These are phyloP conservation scores for Besnoitia besnoiti DNA, from an alignment of 169 alveolate genomes.

Conservation along the genomic window DNA sequence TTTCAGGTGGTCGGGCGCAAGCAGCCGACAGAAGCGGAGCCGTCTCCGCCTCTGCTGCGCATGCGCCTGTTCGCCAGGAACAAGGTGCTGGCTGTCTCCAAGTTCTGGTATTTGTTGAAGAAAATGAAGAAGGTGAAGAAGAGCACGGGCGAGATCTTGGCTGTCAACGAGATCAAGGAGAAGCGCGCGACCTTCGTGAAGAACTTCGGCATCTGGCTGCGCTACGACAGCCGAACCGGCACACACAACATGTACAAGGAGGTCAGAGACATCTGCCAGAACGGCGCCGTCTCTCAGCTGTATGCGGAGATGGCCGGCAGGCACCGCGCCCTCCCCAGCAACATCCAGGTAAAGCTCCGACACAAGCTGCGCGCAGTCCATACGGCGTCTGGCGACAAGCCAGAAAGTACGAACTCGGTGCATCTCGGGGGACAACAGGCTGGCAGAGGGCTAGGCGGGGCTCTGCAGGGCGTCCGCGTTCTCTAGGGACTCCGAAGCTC, in stretches of 20 bases:
- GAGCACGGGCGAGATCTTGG: slow-evolving; percentile 96
- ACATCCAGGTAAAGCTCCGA: slow-evolving; percentile 74
- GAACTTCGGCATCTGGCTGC: slow-evolving; percentile 97
- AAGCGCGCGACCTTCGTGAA: slow-evolving; percentile 90
- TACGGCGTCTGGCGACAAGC: too few species aligned
- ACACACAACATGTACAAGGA: slow-evolving; percentile 99
- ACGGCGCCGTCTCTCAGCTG: slow-evolving; percentile 97
- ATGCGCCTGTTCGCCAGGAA: slow-evolving; percentile 98
- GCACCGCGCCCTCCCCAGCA: slow-evolving; percentile 96
- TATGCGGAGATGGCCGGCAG: slow-evolving; percentile 98
- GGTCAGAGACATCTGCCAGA: slow-evolving; percentile 94
- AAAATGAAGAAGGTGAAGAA: slow-evolving; percentile 94
- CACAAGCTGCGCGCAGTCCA: too few species aligned
- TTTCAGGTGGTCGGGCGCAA: slow-evolving; percentile 96
- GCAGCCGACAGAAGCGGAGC: slow-evolving; percentile 94
- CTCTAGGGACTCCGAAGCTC: too few species aligned
- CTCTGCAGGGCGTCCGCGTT: too few species aligned
- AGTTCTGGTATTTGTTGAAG: slow-evolving; percentile 97
- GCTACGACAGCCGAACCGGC: slow-evolving; percentile 98
- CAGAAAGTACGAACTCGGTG: too few species aligned
- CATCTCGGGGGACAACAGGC: too few species aligned
- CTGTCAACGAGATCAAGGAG: slow-evolving; percentile 80
- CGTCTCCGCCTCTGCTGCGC: slow-evolving; percentile 91
- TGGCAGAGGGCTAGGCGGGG: too few species aligned
- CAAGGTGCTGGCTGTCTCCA: slow-evolving; percentile 95